A percentile compares a stretch with the other conserved stretches of the same genome.
These are phyloP conservation scores for Zygnema circumcarinatum DNA, from an alignment of 139 green algal species.

Conservation along the genomic window DNA sequence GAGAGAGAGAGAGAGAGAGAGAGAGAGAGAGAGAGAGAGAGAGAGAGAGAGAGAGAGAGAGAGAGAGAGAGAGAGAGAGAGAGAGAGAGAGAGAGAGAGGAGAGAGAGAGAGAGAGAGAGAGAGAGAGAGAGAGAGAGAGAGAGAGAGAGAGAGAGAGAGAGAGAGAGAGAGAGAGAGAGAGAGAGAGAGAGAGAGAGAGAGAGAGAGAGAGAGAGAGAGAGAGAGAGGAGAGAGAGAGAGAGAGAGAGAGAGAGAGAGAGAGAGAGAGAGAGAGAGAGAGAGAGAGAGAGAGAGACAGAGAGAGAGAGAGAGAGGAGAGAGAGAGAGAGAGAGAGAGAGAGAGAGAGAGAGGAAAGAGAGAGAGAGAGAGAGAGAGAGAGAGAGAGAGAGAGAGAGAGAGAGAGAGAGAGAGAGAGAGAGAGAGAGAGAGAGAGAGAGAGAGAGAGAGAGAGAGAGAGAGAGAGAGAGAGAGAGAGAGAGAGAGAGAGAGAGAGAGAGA, in stretches of 20 bases:
- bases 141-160: slow-evolving; percentile 6
- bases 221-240: slow-evolving; percentile 1
- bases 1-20: background rate
- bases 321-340: background rate
- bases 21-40: background rate
- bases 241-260: background rate
- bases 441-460: background rate
- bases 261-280: background rate
- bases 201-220: background rate
- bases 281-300: background rate
- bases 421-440: background rate
- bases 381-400: background rate
- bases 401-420: background rate
- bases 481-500: background rate
- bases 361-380: slow-evolving; percentile 4
- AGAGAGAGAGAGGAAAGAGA: slow-evolving; percentile 10
- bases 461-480: background rate
- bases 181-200: background rate
- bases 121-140: background rate
- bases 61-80: background rate
- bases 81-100: background rate
- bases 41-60: background rate
- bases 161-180: background rate
- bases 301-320: background rate
- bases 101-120: background rate